Percentiles rank a stretch among this genome's conserved stretches.
Conservation (phyloP, 2,329 filamentous ascomycete species). For the Phyllosticta citriasiana region DNA sequence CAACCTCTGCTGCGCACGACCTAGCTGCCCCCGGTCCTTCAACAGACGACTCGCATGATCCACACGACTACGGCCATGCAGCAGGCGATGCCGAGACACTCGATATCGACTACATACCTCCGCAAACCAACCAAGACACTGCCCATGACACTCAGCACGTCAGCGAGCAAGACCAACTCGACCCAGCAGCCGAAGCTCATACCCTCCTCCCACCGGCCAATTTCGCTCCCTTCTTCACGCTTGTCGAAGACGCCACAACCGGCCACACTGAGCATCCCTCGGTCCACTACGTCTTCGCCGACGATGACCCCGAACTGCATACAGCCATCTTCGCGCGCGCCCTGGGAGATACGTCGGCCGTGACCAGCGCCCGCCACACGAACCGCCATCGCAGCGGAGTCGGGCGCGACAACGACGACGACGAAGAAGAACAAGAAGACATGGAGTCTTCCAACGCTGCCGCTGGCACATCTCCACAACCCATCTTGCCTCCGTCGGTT, state of each 20-base stretch:
- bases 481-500: slow-evolving; percentile 36
- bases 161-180: not conserved
- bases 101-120: not conserved
- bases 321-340: slow-evolving; percentile 53
- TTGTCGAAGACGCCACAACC: slow-evolving; percentile 67
- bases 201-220: slow-evolving; percentile 7
- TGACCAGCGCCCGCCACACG: slow-evolving; percentile 19
- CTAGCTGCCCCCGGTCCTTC: not conserved
- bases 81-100: slow-evolving; percentile 5
- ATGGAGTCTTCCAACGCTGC: not conserved
- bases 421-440: not conserved
- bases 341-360: slow-evolving; percentile 37
- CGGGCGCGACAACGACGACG: not conserved
- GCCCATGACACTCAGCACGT: not conserved
- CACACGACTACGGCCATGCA: not conserved
- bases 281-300: slow-evolving; percentile 85
- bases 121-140: not conserved
- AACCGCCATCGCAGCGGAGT: slow-evolving; percentile 3
- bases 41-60: not conserved
- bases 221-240: slow-evolving; percentile 76
- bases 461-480: not conserved
- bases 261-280: slow-evolving; percentile 71
- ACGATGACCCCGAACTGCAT: slow-evolving; percentile 75
- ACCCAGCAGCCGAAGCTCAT: not conserved
- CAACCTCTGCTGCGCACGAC: not conserved